These are phyloP conservation scores for Dictyostelium capitatum DNA, from an alignment of 78 protist species.

Conservation along the genomic window DNA sequence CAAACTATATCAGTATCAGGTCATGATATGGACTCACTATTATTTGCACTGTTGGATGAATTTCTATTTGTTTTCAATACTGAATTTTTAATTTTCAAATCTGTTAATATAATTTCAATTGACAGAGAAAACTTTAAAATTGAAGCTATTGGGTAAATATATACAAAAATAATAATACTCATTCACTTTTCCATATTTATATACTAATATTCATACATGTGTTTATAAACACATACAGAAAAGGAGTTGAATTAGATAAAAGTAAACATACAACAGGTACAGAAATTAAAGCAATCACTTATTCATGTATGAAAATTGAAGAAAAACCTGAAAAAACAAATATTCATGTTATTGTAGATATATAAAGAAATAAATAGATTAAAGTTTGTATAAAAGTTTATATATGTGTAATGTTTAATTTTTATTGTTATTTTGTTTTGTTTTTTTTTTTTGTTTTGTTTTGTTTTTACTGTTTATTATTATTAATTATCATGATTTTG, in stretches of 20 bases:
- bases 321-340: constrained; percentile 48
- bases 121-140: constrained; percentile 44
- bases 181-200: neutral
- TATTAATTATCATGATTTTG: constrained; percentile 3
- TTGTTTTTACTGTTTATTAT: neutral
- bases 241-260: constrained; percentile 71
- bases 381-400: neutral
- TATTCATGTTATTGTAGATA: constrained; percentile 71
- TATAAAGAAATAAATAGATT: neutral
- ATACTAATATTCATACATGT: neutral
- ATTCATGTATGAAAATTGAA: constrained; percentile 78
- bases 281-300: constrained; percentile 80
- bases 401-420: neutral
- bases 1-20: constrained; percentile 13
- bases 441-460: constrained; percentile 14
- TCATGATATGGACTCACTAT: constrained; percentile 75
- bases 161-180: neutral
- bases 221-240: neutral
- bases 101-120: constrained; percentile 25
- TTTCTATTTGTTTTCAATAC: constrained; percentile 56
- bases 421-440: neutral
- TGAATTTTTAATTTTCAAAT: constrained; percentile 70
- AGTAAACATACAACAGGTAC: constrained; percentile 79
- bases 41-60: constrained; percentile 68
- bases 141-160: constrained; percentile 41